These are phyloP conservation scores for Vaccinium myrtillus DNA, from an alignment of 148 eudicot genomes.

Conservation along the genomic window DNA sequence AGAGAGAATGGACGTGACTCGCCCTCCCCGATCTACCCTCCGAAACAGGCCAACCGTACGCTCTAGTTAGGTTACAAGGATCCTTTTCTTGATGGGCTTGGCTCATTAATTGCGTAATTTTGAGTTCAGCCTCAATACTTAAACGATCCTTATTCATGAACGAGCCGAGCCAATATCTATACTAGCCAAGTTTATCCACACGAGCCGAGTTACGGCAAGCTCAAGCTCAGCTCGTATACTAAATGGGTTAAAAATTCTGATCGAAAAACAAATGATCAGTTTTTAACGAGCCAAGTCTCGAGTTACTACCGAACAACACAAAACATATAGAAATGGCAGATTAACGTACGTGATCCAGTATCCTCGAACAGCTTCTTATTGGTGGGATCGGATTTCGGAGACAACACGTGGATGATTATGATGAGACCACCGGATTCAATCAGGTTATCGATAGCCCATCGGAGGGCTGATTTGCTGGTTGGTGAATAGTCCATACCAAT, in stretches of 20 bases:
- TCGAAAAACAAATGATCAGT: too few species aligned
- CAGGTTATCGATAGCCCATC: constrained; percentile 47
- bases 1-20: too few species aligned
- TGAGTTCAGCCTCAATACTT: too few species aligned
- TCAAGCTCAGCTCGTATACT: not conserved
- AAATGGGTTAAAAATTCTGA: not conserved
- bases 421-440: constrained; percentile 37
- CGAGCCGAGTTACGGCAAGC: not conserved
- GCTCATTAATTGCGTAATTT: too few species aligned
- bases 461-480: constrained; percentile 46
- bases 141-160: not conserved
- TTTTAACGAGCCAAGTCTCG: too few species aligned
- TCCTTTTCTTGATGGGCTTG: too few species aligned
- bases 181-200: not conserved
- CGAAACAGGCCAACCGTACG: too few species aligned
- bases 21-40: too few species aligned
- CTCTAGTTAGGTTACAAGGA: too few species aligned
- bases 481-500: constrained; percentile 52
- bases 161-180: not conserved
- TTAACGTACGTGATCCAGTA: constrained; percentile 48
- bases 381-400: constrained; percentile 45
- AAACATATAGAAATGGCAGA: not conserved
- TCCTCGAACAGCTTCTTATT: constrained; percentile 48
- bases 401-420: constrained; percentile 37
- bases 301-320: too few species aligned